phyloP scores from a whole-genome alignment of 164 flowering plant species.

The Cinnamomum micranthum region DNA sequence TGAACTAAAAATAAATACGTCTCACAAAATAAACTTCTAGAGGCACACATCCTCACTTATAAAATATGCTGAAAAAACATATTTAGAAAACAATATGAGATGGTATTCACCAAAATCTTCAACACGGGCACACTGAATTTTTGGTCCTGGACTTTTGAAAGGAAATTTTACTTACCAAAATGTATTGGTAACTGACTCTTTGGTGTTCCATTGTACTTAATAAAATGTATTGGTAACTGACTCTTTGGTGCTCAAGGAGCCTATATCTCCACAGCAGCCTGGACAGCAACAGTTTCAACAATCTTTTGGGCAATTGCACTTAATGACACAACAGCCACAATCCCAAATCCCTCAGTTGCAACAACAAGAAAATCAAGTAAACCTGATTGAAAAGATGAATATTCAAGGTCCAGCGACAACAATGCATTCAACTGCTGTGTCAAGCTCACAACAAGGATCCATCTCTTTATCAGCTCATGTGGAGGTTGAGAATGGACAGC shows the following conservation, averaged over 20 bases:
- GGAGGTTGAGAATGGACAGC: constrained; percentile 40
- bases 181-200: no score
- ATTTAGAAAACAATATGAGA: no score
- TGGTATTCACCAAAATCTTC: no score
- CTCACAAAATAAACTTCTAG: no score
- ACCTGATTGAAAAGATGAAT: constrained; percentile 57
- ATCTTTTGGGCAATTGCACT: constrained; percentile 39
- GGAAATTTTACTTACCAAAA: no score
- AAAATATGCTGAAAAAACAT: no score
- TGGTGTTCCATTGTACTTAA: constrained; percentile 10
- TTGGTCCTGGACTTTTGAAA: no score
- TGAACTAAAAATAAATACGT: no score
- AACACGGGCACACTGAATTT: no score
- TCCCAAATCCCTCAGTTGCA: constrained; percentile 54
- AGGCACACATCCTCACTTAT: no score
- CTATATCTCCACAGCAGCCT: constrained; percentile 40
- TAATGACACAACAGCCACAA: constrained; percentile 49
- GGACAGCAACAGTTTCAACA: constrained; percentile 45
- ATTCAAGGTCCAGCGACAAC: constrained; percentile 41
- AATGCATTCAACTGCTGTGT: constrained; percentile 42
- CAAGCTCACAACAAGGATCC: constrained; percentile 45
- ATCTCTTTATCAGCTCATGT: constrained; percentile 36
- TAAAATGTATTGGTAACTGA: no score
- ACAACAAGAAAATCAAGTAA: constrained; percentile 64
- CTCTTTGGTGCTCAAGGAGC: constrained; percentile 26